Evolutionary conservation across 805 yeast genomes (phyloP).

Genomic region (Schizosaccharomyces pombe): DNA sequence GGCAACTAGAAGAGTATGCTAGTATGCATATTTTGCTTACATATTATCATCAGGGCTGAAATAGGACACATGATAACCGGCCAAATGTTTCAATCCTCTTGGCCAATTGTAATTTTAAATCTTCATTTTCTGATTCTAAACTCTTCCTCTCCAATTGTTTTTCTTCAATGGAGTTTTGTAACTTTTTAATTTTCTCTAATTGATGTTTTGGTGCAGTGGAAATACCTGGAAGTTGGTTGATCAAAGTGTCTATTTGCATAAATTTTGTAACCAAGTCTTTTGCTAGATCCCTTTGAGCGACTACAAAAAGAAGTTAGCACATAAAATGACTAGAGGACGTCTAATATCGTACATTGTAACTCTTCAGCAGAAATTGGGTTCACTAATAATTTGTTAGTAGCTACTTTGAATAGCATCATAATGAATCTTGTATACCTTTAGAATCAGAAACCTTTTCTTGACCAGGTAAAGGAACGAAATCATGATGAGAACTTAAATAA

Average conservation of each 20-base stretch:
- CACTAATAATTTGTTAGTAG: conserved; percentile 4
- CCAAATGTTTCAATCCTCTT: neutral
- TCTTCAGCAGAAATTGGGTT: conserved; percentile 2
- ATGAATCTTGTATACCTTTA: conserved; percentile 21
- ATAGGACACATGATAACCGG: neutral
- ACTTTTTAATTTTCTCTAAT: conserved; percentile 31
- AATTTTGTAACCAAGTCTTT: conserved; percentile 66
- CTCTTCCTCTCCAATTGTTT: neutral
- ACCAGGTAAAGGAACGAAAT: conserved; percentile 25
- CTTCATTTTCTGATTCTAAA: neutral
- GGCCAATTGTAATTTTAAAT: neutral
- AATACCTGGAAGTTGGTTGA: conserved; percentile 76
- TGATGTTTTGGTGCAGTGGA: conserved; percentile 62
- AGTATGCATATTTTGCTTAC: too few species aligned
- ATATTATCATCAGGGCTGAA: neutral
- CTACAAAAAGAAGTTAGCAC: neutral
- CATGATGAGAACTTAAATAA: conserved; percentile 24
- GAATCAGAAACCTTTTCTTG: conserved; percentile 44
- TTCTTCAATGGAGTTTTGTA: conserved; percentile 27
- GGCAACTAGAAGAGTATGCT: neutral
- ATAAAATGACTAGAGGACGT: neutral
- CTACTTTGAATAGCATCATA: conserved; percentile 11
- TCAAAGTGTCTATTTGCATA: conserved; percentile 60
- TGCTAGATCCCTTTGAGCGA: conserved; percentile 44
- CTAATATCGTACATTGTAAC: neutral